Evolutionary conservation across 2,329 filamentous ascomycete species (phyloP), one percentile per base, ranked within the genome.

Genomic region (Alternaria burnsii): DNA sequence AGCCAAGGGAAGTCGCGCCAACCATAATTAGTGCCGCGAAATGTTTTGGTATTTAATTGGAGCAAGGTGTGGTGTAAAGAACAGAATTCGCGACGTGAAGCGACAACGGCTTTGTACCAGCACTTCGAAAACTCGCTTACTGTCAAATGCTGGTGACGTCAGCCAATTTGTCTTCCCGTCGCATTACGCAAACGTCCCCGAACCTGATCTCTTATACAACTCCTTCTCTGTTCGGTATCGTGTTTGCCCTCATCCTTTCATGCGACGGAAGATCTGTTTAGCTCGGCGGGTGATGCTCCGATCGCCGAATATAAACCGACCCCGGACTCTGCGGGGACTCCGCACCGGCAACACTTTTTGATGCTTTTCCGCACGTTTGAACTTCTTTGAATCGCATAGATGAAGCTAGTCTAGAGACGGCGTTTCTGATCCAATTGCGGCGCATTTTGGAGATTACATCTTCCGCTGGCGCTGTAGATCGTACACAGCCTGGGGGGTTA

Each of bases 281-380:
- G 36, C 48, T 64, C 61, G 61, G 61, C 36, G 12, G 20, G 11
- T 32, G 1, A 40, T 64, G 9, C 30, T 41, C 61, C 61, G 61
- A 59, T 36, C 4, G 5, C 36, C 55, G 36, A 44, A 26, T 22
- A 26, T 30, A n/a, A 26, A 34, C 43, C 38, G n/a, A 53, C 52
- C 41, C 59, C 26, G 30, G 46, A 51, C 52, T 46, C 44, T 59
- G 61, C 58, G 61, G 61, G 61, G 61, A n/a, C 61, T 59, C 61
- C 59, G 59, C 55, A 47, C 43, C 52, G 20, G 30, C n/a, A n/a
- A 24, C 11, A 18, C 18, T 14, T 22, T 8, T 18, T 18, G 28
- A 26, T 8, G 26, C 34, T 28, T 43, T 28, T 34, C 22, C 34
- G 36, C 30, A 14, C 9, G 8, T 12, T 36, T 22, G 16, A 30